Base-by-base conservation (phyloP, 1,139 yeast species). In the Lodderomyces theae region DNA sequence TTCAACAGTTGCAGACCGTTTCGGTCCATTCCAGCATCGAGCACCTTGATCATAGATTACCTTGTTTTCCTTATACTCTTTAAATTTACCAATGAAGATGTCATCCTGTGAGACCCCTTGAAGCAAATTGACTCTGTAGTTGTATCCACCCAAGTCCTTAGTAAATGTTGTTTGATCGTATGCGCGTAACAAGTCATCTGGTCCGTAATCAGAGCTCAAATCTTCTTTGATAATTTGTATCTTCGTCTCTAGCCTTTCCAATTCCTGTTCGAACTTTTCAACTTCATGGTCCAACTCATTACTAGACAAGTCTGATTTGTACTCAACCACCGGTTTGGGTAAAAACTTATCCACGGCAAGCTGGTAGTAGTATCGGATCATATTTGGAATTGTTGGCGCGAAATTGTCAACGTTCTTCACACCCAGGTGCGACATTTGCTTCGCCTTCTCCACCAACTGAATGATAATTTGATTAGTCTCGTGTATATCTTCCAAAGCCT, bases 21-120 rank as follows among this genome's bases (percentile, higher is more conserved):
- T 61, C 3, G 97, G 97, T 0, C 98, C 98, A 58, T 89, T 87
- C 97, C 98, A 92, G 61, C 99, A 94, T 55, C 74, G 75, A 38
- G 81, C 81, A n/a, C 99, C 99, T 25, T 70, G 60, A 5, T 60
- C 67, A 56, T 69, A 90, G 35, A 49, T 44, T 36, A 71, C 48
- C 22, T 63, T 61, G 15, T 81, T 60, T 47, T 50, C 57, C 33
- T 62, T 61, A 36, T 60, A 56, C 5, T 63, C 54, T n/a, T 58
- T 53, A 50, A 69, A 82, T 4, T 53, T 57, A 2, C 95, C 95
- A 41, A 86, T 73, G 35, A 72, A 64, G 0, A 79, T 74, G 18
- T 79, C 77, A 46, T 71, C 74, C 57, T 88, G 96, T 41, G 69
- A 66, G 8, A 86, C 66, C 4, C 77, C 61, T 22, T 79, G 82